phyloP scores from a whole-genome alignment of 306 rosid genomes.

The Citrullus colocynthis region DNA sequence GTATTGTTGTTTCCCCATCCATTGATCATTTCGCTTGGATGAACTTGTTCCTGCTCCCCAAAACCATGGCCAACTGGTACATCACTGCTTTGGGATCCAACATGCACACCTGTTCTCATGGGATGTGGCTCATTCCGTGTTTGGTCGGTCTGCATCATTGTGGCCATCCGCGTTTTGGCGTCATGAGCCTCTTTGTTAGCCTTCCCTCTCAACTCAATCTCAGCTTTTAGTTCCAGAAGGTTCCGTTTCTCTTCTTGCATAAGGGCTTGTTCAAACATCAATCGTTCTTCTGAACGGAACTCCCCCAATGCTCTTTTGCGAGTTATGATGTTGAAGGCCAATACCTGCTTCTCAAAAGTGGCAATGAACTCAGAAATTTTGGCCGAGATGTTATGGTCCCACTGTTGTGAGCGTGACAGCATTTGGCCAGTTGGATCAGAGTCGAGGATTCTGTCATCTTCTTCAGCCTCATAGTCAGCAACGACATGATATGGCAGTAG shows the following conservation, averaged over 20 bases:
- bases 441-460: conserved; percentile 93
- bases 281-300: conserved; percentile 91
- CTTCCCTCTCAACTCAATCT: conserved; percentile 77
- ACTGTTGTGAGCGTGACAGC: conserved; percentile 92
- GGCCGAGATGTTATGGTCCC: conserved; percentile 90
- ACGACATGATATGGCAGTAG: conserved; percentile 92
- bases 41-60: conserved; percentile 63
- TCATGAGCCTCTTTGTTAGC: conserved; percentile 77
- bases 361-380: conserved; percentile 87
- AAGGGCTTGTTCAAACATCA: conserved; percentile 92
- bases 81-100: conserved; percentile 58
- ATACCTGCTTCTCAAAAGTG: conserved; percentile 91
- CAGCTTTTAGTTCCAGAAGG: conserved; percentile 48
- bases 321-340: conserved; percentile 81
- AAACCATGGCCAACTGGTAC: conserved; percentile 39
- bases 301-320: conserved; percentile 73
- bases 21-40: conserved; percentile 54
- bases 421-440: conserved; percentile 86
- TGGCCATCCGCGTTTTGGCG: conserved; percentile 67
- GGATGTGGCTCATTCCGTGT: conserved; percentile 65
- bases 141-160: conserved; percentile 79
- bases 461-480: conserved; percentile 98
- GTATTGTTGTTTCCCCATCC: conserved; percentile 86
- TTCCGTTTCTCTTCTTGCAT: conserved; percentile 82
- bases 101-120: conserved; percentile 60